Conservation (phyloP, 2,329 filamentous ascomycete species). For the Ampelomyces quisqualis region DNA sequence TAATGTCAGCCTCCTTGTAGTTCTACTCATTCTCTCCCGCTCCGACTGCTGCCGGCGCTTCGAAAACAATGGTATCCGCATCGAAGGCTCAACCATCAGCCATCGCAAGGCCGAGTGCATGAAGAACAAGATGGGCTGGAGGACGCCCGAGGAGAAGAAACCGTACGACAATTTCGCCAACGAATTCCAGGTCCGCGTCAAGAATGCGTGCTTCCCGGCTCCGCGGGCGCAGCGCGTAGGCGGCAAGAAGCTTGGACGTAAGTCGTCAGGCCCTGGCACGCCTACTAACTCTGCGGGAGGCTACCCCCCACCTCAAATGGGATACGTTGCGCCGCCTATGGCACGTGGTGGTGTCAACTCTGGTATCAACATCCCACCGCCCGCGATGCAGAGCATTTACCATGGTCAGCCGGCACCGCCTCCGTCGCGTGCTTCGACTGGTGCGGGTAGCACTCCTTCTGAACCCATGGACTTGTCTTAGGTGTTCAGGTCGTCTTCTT, state of each 20-base stretch:
- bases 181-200: constrained; percentile 41
- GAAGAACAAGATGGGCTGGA: constrained; percentile 43
- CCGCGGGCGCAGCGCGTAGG: constrained; percentile 25
- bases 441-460: constrained; percentile 8
- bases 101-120: constrained; percentile 43
- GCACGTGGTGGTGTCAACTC: constrained; percentile 18
- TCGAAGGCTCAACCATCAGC: constrained; percentile 43
- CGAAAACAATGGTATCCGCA: constrained; percentile 41
- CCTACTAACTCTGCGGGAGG: constrained; percentile 12
- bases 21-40: constrained; percentile 39
- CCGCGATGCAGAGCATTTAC: constrained; percentile 16
- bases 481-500: background rate
- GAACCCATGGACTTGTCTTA: constrained; percentile 27
- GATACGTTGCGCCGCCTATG: too few relatives aligned
- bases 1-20: constrained; percentile 40
- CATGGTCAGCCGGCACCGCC: constrained; percentile 2
- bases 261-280: constrained; percentile 15
- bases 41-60: constrained; percentile 41
- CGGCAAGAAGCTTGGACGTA: constrained; percentile 20
- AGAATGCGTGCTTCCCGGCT: constrained; percentile 36
- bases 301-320: constrained; percentile 21
- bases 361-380: constrained; percentile 23
- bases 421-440: constrained; percentile 4
- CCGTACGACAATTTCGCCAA: constrained; percentile 39
- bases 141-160: constrained; percentile 34